These are phyloP conservation scores for Intubia oerlemansii DNA, from an alignment of 2,329 filamentous ascomycete genomes.

Conservation along the genomic window DNA sequence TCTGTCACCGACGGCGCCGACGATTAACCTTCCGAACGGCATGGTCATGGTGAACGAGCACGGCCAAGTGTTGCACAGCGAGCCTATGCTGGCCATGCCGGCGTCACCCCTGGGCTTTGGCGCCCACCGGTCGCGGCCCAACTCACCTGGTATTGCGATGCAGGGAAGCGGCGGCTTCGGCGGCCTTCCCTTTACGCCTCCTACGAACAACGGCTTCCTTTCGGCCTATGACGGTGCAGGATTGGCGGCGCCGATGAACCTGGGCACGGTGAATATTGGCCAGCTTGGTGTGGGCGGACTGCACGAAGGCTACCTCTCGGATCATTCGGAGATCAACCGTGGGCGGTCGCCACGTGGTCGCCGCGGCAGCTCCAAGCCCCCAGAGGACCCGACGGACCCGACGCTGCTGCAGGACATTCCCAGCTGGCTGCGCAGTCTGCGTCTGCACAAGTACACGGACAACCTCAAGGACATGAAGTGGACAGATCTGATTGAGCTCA, in stretches of 20 bases:
- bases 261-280: too few species aligned
- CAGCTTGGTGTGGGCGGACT: too few species aligned
- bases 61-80: slow-evolving; percentile 66
- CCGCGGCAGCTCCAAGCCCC: slow-evolving; percentile 87
- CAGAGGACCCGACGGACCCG: slow-evolving; percentile 89
- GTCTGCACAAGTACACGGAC: slow-evolving; percentile 96
- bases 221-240: slow-evolving; percentile 77
- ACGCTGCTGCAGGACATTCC: slow-evolving; percentile 85
- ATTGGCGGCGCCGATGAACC: too few species aligned
- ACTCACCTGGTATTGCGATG: slow-evolving; percentile 71
- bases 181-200: slow-evolving; percentile 55
- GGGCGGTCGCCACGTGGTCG: slow-evolving; percentile 83
- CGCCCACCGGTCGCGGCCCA: slow-evolving; percentile 64
- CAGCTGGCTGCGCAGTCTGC: slow-evolving; percentile 81
- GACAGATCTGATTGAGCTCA: slow-evolving; percentile 77
- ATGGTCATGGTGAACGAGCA: slow-evolving; percentile 91
- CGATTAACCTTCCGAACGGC: slow-evolving; percentile 42
- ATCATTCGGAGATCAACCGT: slow-evolving; percentile 77
- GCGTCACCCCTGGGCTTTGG: slow-evolving; percentile 30
- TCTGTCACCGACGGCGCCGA: slow-evolving; percentile 43
- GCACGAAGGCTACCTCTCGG: slow-evolving; percentile 86
- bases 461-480: slow-evolving; percentile 95
- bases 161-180: slow-evolving; percentile 39
- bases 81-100: slow-evolving; percentile 68
- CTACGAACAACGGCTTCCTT: slow-evolving; percentile 87